Evolutionary conservation across 495 filamentous ascomycete species (phyloP).

Genomic region (Xeromyces bisporus): DNA sequence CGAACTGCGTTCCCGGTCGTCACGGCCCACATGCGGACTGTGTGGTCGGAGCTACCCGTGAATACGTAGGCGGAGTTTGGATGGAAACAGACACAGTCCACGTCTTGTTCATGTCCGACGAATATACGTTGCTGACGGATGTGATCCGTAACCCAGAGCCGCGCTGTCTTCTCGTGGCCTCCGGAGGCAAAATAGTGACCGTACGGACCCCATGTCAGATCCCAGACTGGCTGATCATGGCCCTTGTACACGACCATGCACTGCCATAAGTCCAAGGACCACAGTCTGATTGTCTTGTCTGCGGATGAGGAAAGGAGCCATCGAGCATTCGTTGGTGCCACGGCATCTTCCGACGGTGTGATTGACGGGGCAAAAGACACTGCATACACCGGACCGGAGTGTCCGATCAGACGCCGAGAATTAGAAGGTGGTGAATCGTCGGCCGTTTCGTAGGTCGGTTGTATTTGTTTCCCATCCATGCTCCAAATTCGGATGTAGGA

Average conservation of each 20-base stretch:
- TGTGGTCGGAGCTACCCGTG: conserved; percentile 76
- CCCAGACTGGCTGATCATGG: conserved; percentile 76
- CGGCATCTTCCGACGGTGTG: conserved; percentile 27
- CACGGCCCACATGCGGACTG: conserved; percentile 96
- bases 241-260: conserved; percentile 86
- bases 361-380: conserved; percentile 80
- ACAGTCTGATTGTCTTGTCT: conserved; percentile 75
- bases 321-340: conserved; percentile 44
- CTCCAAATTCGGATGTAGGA: conserved; percentile 93
- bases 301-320: conserved; percentile 75
- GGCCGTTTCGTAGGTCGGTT: conserved; percentile 26
- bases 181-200: conserved; percentile 90
- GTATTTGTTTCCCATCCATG: conserved; percentile 55
- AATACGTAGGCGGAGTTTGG: conserved; percentile 87
- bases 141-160: conserved; percentile 80
- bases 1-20: conserved; percentile 67
- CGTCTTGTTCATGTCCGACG: conserved; percentile 76
- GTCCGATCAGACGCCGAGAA: conserved; percentile 73
- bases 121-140: conserved; percentile 79
- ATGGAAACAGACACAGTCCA: conserved; percentile 75
- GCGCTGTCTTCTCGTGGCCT: conserved; percentile 73
- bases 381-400: conserved; percentile 73
- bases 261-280: conserved; percentile 79
- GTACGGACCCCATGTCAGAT: conserved; percentile 77
- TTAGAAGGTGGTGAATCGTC: conserved; percentile 32